These are phyloP conservation scores for Penicillium corylophilum DNA, from an alignment of 2,329 filamentous ascomycete species.

Conservation along the genomic window DNA sequence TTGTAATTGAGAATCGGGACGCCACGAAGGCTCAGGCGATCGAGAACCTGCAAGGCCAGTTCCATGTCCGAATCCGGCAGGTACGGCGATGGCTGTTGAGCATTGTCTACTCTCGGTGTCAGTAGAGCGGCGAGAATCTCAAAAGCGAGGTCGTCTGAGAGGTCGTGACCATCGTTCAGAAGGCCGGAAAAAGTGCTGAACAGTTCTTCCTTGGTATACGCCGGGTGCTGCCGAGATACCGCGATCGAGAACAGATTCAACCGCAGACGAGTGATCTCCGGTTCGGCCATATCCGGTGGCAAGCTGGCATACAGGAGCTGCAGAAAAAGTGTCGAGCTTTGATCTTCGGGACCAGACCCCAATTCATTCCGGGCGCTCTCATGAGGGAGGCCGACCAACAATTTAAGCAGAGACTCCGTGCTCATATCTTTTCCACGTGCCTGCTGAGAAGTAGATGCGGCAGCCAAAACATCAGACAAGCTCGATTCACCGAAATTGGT, in stretches of 20 bases:
- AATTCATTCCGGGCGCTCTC: conserved; percentile 36
- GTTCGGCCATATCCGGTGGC: conserved; percentile 28
- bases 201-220: conserved; percentile 37
- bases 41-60: conserved; percentile 42
- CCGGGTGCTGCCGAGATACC: conserved; percentile 38
- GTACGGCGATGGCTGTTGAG: conserved; percentile 8
- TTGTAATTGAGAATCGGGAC: conserved; percentile 45
- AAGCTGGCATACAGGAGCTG: conserved; percentile 37
- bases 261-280: conserved; percentile 31
- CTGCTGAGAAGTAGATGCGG: neutral
- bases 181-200: conserved; percentile 36
- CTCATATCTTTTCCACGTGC: conserved; percentile 11
- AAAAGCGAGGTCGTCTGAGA: conserved; percentile 36
- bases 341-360: conserved; percentile 38
- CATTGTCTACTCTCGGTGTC: conserved; percentile 16
- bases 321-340: conserved; percentile 44
- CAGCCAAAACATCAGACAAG: neutral
- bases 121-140: conserved; percentile 41
- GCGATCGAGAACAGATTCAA: conserved; percentile 42
- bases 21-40: conserved; percentile 44
- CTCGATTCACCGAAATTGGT: neutral
- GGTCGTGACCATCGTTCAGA: conserved; percentile 32
- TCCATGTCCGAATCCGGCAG: conserved; percentile 31
- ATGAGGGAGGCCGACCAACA: conserved; percentile 31
- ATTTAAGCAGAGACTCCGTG: conserved; percentile 24